Evolutionary conservation across 331 rosid species (phyloP).

Genomic region (Quercus tomentella): DNA sequence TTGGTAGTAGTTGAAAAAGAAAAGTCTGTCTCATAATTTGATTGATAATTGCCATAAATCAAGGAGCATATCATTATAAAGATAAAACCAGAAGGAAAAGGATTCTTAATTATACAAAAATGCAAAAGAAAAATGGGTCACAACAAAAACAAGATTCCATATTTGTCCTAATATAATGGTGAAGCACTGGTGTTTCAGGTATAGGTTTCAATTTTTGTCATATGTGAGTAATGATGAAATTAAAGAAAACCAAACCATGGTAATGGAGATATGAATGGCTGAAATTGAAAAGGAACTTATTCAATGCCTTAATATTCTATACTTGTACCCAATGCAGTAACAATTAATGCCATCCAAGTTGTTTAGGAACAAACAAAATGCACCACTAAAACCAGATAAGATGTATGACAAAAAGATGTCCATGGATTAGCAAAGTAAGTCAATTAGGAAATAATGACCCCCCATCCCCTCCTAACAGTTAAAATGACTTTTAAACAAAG

Average conservation of each 20-base stretch:
- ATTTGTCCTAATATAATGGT: background rate
- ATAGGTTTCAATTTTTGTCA: no score
- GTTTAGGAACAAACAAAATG: no score
- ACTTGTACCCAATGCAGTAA: background rate
- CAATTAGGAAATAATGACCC: no score
- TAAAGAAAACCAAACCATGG: no score
- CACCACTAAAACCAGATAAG: no score
- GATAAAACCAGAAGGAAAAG: background rate
- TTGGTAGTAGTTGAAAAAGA: slow-evolving; percentile 13
- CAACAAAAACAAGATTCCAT: slow-evolving; percentile 2
- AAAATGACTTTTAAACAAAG: slow-evolving; percentile 10
- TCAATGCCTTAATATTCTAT: no score
- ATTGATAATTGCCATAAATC: slow-evolving; percentile 28
- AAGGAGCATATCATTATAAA: slow-evolving; percentile 8
- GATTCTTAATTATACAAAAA: background rate
- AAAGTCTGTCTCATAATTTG: slow-evolving; percentile 21
- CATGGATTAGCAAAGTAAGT: no score
- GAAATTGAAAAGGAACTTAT: no score
- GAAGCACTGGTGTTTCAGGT: background rate
- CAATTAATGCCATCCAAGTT: background rate
- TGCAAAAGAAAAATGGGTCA: background rate
- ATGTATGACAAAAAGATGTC: no score
- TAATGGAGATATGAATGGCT: no score
- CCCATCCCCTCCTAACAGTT: background rate
- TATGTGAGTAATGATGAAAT: no score